Evolutionary conservation across 441 rosid genomes (phyloP).

Genomic region (Brassica balearica): DNA sequence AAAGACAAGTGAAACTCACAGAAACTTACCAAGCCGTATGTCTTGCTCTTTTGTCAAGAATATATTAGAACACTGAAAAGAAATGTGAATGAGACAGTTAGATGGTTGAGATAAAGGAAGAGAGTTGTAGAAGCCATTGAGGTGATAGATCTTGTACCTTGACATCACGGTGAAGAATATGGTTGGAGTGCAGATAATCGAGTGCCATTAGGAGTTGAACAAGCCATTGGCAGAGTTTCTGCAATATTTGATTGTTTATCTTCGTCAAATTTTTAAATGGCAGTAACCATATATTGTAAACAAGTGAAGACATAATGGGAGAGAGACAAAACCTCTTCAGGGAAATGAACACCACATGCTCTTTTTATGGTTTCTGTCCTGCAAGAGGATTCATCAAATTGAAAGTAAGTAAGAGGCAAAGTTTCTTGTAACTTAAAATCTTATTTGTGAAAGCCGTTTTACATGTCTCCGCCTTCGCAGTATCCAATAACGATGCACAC

Average conservation of each 20-base stretch:
- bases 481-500: constrained; percentile 89
- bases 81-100: constrained; percentile 30
- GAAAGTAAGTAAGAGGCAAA: constrained; percentile 5
- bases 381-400: constrained; percentile 32
- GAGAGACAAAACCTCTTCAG: constrained; percentile 61
- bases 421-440: neutral
- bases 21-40: constrained; percentile 64
- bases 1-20: constrained; percentile 3
- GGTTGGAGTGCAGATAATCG: constrained; percentile 47
- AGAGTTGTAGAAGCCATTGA: neutral
- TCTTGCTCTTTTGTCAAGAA: constrained; percentile 75
- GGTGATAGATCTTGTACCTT: constrained; percentile 47
- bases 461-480: constrained; percentile 88
- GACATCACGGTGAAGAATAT: constrained; percentile 82
- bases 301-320: neutral
- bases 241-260: constrained; percentile 23
- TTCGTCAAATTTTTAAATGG: neutral
- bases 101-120: constrained; percentile 2
- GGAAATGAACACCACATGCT: constrained; percentile 62
- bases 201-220: constrained; percentile 65
- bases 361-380: constrained; percentile 77
- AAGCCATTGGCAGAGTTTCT: constrained; percentile 80
- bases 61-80: constrained; percentile 71
- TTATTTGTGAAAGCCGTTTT: neutral
- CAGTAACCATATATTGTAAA: neutral